Conservation (phyloP, 495 filamentous ascomycete genomes). For the Pseudomonodictys pantanalensis region DNA sequence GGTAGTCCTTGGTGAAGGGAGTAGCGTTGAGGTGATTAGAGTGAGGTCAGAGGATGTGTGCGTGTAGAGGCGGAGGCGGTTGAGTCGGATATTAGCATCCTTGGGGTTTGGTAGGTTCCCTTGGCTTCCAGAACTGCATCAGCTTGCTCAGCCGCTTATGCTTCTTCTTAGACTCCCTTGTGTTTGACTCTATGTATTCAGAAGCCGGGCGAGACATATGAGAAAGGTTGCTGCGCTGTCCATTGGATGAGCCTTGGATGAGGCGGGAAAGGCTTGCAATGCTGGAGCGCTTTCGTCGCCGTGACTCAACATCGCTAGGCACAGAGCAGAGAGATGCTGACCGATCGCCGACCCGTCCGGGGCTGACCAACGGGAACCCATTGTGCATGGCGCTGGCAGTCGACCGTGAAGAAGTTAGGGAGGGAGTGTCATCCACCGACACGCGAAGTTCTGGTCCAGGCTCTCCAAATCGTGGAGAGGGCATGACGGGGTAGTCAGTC, state of each 20-base stretch:
- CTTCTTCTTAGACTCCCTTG: conserved; percentile 65
- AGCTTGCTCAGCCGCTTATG: conserved; percentile 72
- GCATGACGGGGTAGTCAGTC: conserved; percentile 63
- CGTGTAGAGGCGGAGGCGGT: no score
- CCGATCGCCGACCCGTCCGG: conserved; percentile 53
- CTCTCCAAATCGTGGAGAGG: conserved; percentile 59
- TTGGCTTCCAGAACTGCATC: conserved; percentile 78
- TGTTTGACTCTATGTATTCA: conserved; percentile 48
- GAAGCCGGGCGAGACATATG: conserved; percentile 63
- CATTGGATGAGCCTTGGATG: conserved; percentile 67
- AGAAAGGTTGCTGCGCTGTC: conserved; percentile 75
- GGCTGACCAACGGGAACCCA: conserved; percentile 49
- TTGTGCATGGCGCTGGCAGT: conserved; percentile 62
- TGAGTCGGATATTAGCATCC: conserved; percentile 2
- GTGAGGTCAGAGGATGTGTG: not conserved
- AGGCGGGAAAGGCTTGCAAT: conserved; percentile 82
- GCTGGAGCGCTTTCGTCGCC: conserved; percentile 74
- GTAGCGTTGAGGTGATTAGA: conserved; percentile 17
- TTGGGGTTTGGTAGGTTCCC: conserved; percentile 8
- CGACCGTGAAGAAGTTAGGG: conserved; percentile 80
- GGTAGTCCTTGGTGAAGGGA: conserved; percentile 10
- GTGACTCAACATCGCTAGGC: conserved; percentile 41
- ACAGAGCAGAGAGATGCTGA: conserved; percentile 65
- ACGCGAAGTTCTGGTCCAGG: conserved; percentile 63
- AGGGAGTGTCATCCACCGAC: conserved; percentile 84